These are phyloP conservation scores for Aspergillus pseudotamarii DNA, from an alignment of 2,329 filamentous ascomycete species.

Conservation along the genomic window DNA sequence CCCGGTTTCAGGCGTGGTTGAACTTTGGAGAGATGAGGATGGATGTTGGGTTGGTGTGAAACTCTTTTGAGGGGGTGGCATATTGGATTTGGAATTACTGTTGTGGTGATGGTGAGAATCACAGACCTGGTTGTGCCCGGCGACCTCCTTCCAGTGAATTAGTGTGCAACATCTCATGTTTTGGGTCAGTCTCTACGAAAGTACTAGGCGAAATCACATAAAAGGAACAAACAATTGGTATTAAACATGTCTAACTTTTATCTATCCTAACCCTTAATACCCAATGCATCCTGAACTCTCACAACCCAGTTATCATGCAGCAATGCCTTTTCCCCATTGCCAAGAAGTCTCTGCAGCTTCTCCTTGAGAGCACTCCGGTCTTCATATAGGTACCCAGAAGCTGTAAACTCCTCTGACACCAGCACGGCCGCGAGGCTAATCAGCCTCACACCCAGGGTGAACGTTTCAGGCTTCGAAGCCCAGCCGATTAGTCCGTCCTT, in stretches of 20 bases:
- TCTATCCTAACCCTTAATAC: slow-evolving; percentile 18
- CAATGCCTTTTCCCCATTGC: slow-evolving; percentile 24
- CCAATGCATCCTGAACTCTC: slow-evolving; percentile 30
- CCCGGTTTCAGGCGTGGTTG: neutral
- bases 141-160: neutral
- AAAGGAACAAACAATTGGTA: neutral
- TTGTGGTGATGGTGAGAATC: neutral
- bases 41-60: neutral
- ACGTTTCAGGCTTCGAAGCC: slow-evolving; percentile 69
- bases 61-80: too few species aligned
- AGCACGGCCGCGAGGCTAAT: slow-evolving; percentile 41
- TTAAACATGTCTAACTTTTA: slow-evolving; percentile 22
- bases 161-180: neutral
- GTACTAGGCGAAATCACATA: neutral
- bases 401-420: slow-evolving; percentile 24
- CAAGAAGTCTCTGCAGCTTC: slow-evolving; percentile 30
- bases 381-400: slow-evolving; percentile 20
- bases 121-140: neutral
- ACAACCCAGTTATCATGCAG: slow-evolving; percentile 38
- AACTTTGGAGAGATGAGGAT: neutral
- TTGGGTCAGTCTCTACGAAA: neutral
- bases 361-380: slow-evolving; percentile 20
- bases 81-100: neutral
- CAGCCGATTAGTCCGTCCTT: slow-evolving; percentile 72
- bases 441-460: slow-evolving; percentile 49